A percentile compares a stretch with the other conserved stretches of the same genome.
Conservation (phyloP, 192 early-diverging fungal species). For the Kickxella alabastrina region DNA sequence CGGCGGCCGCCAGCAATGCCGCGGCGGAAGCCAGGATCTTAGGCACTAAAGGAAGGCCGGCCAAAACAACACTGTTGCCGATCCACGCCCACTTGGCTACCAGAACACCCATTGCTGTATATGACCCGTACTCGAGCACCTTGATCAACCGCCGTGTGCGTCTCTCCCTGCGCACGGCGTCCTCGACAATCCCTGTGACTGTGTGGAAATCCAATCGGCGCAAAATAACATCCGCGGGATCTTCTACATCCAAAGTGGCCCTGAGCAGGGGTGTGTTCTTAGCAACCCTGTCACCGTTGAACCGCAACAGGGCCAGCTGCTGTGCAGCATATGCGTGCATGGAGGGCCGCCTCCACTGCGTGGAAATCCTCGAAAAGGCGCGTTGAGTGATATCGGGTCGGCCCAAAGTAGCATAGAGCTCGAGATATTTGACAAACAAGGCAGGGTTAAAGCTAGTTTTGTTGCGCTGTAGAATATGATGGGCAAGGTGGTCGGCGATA, state of each 20-base stretch:
- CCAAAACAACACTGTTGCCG: conserved; percentile 6
- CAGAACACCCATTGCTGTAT: conserved; percentile 8
- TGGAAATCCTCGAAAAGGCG: conserved; percentile 6
- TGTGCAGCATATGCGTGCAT: conserved; percentile 15
- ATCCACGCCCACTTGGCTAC: conserved; percentile 18
- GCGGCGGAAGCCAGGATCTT: conserved; percentile 1
- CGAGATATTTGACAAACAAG: conserved; percentile 15
- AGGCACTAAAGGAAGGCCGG: background rate
- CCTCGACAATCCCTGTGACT: conserved; percentile 10
- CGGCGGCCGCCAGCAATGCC: background rate
- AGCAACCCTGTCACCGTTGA: background rate
- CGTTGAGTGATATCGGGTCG: conserved; percentile 39
- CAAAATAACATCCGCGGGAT: background rate
- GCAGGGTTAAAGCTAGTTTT: background rate
- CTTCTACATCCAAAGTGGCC: background rate
- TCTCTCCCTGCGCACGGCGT: conserved; percentile 16
- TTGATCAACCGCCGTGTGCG: conserved; percentile 11
- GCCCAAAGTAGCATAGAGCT: conserved; percentile 37
- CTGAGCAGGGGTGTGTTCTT: too few relatives aligned
- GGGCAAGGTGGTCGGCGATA: conserved; percentile 23
- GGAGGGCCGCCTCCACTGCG: conserved; percentile 20
- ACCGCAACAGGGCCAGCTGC: conserved; percentile 27
- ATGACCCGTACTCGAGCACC: conserved; percentile 16
- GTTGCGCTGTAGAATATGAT: conserved; percentile 1
- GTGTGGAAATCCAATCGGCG: too few relatives aligned